Evolutionary conservation across 2,329 filamentous ascomycete genomes (phyloP), one percentile per base, ranked within the genome.

Genomic region (Neocatenulostroma microsporum): DNA sequence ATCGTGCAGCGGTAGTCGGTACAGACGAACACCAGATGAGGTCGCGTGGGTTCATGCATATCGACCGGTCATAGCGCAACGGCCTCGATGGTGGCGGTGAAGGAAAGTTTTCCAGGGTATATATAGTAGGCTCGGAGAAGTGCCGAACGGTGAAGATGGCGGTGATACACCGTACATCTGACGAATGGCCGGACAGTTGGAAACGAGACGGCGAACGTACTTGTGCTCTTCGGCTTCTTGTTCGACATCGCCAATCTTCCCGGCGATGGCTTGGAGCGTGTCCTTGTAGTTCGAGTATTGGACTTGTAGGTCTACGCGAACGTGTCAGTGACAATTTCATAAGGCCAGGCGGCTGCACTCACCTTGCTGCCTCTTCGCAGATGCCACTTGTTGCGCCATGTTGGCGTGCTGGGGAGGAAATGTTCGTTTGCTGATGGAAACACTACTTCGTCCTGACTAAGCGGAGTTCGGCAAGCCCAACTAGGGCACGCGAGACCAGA

Each of bases 141-240:
- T 54, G 48, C 45, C 46, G 31, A 15, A 42, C 15, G 41, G 28
- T 40, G 29, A 30, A 33, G 42, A 35, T 32, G 41, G 38, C 54
- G 57, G 58, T 51, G 46, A 47, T 40, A 44, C 49, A 50, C 47
- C 46, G 47, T 35, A 34, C 34, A 12, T 41, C 29, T 43, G 45
- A 45, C 29, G 23, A 25, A 34, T 20, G 10, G n/a, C n/a, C n/a
- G 33, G 36, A 26, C 17, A 28, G 13, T 15, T 21, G 21, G 8
- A 29, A 34, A 25, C 29, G 29, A 6, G 7, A 14, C 9, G 29
- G 28, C 34, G 34, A 13, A 41, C 63, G 60, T 67, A 96, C 91
- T 94, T 96, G 72, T 98, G 91, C 62, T 98, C 91, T 63, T 98
- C 91, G 14, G 84, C 81, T 62, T 96, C 91, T 61, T 94, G 86